phyloP scores from a whole-genome alignment of 305 asterid genomes.

The Ajuga reptans region DNA sequence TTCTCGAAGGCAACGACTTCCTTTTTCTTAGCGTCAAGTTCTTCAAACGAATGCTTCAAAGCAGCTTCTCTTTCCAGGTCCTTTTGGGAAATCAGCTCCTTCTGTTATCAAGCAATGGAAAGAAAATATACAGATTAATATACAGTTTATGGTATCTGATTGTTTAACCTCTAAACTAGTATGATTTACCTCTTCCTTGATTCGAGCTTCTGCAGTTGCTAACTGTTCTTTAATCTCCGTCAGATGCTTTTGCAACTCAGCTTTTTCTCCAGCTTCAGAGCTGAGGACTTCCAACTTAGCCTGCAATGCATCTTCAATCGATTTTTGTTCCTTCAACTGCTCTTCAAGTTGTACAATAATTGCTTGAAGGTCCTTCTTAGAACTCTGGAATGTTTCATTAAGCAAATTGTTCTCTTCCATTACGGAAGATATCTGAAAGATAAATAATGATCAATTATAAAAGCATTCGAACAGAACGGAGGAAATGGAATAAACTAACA shows the following conservation, averaged over 20 bases:
- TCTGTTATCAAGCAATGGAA: slow-evolving; percentile 40
- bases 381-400: slow-evolving; percentile 46
- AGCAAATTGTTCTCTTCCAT: slow-evolving; percentile 59
- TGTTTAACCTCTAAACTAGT: background rate
- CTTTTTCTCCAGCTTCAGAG: slow-evolving; percentile 41
- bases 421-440: slow-evolving; percentile 54
- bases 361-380: slow-evolving; percentile 62
- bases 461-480: no score
- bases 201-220: slow-evolving; percentile 39
- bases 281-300: slow-evolving; percentile 43
- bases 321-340: slow-evolving; percentile 56
- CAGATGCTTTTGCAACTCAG: slow-evolving; percentile 41
- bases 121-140: background rate
- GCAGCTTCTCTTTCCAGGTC: slow-evolving; percentile 46
- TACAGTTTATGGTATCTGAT: background rate
- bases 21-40: slow-evolving; percentile 54
- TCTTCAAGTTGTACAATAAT: slow-evolving; percentile 53
- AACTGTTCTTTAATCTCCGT: slow-evolving; percentile 59
- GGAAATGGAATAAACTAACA: no score
- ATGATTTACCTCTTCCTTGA: slow-evolving; percentile 41
- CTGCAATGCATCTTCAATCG: slow-evolving; percentile 46
- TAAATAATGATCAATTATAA: slow-evolving; percentile 1
- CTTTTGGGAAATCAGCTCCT: slow-evolving; percentile 37
- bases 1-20: slow-evolving; percentile 36
- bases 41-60: slow-evolving; percentile 40